A percentile compares a stretch with the other conserved stretches of the same genome.
These are phyloP conservation scores for Boletus hoseneyae DNA, from an alignment of 1,284 basidiomycete species.

Conservation along the genomic window DNA sequence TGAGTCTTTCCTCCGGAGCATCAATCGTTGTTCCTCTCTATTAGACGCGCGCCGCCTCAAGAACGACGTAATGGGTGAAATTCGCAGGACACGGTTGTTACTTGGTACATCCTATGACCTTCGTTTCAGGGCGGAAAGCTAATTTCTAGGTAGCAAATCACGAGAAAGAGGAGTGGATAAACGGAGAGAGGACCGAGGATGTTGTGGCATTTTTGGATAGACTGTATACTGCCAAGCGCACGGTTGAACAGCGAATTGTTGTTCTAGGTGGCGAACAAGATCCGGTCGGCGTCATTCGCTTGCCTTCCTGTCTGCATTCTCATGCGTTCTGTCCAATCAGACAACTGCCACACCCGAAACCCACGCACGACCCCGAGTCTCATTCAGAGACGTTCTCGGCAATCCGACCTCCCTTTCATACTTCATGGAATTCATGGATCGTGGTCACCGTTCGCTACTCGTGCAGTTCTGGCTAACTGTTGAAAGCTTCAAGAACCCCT, in stretches of 20 bases:
- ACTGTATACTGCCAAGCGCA: constrained; percentile 82
- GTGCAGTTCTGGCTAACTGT: constrained; percentile 98
- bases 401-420: constrained; percentile 90
- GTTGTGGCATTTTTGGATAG: constrained; percentile 85
- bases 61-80: constrained; percentile 87
- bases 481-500: constrained; percentile 94
- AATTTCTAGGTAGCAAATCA: constrained; percentile 57
- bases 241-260: constrained; percentile 81
- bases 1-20: constrained; percentile 85
- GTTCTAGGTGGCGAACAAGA: constrained; percentile 72
- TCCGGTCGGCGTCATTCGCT: constrained; percentile 39
- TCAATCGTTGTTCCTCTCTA: constrained; percentile 76
- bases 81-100: constrained; percentile 69
- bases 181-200: constrained; percentile 78
- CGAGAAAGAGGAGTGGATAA: constrained; percentile 81
- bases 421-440: constrained; percentile 98
- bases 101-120: constrained; percentile 46
- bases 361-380: constrained; percentile 41
- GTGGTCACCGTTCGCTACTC: constrained; percentile 76
- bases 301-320: background rate
- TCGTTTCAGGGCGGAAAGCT: constrained; percentile 3
- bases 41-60: constrained; percentile 87
- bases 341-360: constrained; percentile 39
- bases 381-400: constrained; percentile 73
- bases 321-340: constrained; percentile 25